Conservation (phyloP, 345 rosid species). For the Hibiscus trionum region DNA sequence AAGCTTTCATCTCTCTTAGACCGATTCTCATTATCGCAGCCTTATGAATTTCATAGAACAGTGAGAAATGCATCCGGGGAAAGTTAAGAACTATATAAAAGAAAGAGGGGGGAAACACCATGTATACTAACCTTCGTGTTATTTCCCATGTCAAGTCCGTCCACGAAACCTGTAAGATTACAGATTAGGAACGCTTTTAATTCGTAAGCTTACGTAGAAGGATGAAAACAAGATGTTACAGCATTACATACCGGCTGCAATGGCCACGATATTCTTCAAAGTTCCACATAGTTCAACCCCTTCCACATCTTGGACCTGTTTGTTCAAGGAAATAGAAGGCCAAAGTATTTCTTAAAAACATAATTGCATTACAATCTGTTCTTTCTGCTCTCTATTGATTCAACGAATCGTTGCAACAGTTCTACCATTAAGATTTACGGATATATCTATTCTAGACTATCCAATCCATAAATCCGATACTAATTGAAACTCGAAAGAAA, state of each 20-base stretch:
- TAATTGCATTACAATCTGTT: too few species aligned
- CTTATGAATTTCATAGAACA: constrained; percentile 24
- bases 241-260: constrained; percentile 60
- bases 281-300: constrained; percentile 98
- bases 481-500: not conserved
- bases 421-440: not conserved
- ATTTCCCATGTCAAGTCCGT: constrained; percentile 94
- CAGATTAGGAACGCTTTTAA: constrained; percentile 4
- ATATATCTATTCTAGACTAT: not conserved
- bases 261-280: constrained; percentile 87
- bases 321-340: not conserved
- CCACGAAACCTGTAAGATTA: constrained; percentile 61
- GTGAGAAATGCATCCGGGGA: not conserved
- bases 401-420: too few species aligned
- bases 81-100: not conserved
- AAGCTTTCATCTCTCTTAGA: constrained; percentile 81
- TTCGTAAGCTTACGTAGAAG: not conserved
- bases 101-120: not conserved
- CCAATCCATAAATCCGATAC: not conserved
- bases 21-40: constrained; percentile 99
- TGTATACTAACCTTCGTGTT: constrained; percentile 63
- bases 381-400: not conserved
- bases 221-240: not conserved
- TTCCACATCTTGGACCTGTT: constrained; percentile 82
- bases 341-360: not conserved